Evolutionary conservation across 257 asterid species (phyloP), one percentile per base, ranked within the genome.

Genomic region (Ocimum tenuiflorum): DNA sequence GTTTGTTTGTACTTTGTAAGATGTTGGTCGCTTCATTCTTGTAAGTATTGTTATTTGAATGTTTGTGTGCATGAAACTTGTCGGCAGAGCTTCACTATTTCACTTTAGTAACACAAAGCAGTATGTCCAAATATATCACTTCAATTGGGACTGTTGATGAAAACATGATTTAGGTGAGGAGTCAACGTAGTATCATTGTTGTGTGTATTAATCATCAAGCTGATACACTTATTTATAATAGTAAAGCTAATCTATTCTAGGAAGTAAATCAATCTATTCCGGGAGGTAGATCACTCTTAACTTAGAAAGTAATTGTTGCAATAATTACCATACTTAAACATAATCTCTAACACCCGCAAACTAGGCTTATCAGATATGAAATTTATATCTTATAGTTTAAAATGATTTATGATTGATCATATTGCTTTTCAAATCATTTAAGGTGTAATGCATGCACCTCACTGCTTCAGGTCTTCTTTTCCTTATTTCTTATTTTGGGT

Each of bases 401-500:
- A 27, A 27, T 27, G 4, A 27, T 27, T 27, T 27, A 4, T 27
- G 31, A 2, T 27, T 27, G 3, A 31, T 22, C 52, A 57, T 60
- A 65, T 36, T 35, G 41, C 11, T 22, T 59, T 70, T 41, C 22
- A 33, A 27, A 22, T 42, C 48, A 54, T 39, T 19, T 66, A 13
- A 41, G 51, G 50, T 53, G 42, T 15, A 15, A 59, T 20, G 13
- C 56, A 50, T 72, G 24, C 31, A 15, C 29, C 66, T 13, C 38
- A 35, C 0, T 59, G 36, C 52, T 18, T 29, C 31, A 13, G 11
- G 7, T 55, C 45, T 7, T 12, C 22, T 55, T 43, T 52, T 55
- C 7, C 14, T 22, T 43, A 39, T 12, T 35, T 74, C 55, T 36
- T 42, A 19, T 67, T 60, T 61, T 60, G 58, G 54, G 60, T 52